Base-by-base conservation (phyloP, 208 protist species). In the Wallacemonas rigidus region DNA sequence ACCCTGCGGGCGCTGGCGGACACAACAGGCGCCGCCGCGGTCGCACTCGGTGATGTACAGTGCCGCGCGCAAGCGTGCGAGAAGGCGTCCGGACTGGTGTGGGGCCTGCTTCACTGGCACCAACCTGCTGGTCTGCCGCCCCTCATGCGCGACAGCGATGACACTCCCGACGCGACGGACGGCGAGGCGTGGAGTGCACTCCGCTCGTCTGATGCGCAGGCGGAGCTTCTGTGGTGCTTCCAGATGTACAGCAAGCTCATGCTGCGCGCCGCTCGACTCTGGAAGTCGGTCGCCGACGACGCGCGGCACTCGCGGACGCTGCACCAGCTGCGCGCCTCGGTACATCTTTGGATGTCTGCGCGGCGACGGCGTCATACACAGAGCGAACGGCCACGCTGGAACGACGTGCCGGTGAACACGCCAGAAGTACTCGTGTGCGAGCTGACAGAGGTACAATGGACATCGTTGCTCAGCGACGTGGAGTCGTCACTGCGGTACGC, bases 241-340 rank as follows among this genome's bases (percentile, higher is more conserved):
- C 60, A 75, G 41, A 76, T 89, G 55, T 55, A 74, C 8, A 35
- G 50, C 15, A 89, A 89, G 67, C 62, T 89, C n/a, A 64, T 65
- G 43, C 45, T 81, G 12, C 79, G 84, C 5, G 75, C 74, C 2
- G 67, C 69, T 12, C 77, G 72, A 14, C 73, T 89, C 41, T 85
- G 69, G 53, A 64, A 36, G 45, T 55, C 39, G 7, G 76, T 48
- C 3, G 79, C 76, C 14, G 67, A 81, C 63, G 35, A 9, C 9
- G 44, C 43, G 17, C 36, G 45, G 5, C 67, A 69, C 12, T 4
- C 11, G 55, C 4, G 39, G 2, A 4, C 39, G 39, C 8, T 64
- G n/a, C 26, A 48, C 14, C 47, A 76, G 55, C 72, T 69, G 15
- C 35, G 38, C 12, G 72, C 64, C 26, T 17, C 63, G 9, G 53